A percentile compares a stretch with the other conserved stretches of the same genome.
These are phyloP conservation scores for Rhododendron vialii DNA, from an alignment of 148 eudicot species.

Conservation along the genomic window DNA sequence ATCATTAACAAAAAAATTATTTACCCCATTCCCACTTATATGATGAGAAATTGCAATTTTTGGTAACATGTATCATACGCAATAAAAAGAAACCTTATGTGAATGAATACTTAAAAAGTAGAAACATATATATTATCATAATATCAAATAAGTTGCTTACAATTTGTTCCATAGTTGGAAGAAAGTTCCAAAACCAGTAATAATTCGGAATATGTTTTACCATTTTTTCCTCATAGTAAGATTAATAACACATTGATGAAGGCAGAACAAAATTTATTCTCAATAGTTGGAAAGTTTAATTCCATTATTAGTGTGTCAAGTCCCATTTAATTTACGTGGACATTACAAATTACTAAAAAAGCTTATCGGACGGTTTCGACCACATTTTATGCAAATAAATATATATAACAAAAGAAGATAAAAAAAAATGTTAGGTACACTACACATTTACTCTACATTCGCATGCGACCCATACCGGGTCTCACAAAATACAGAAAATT, in stretches of 20 bases:
- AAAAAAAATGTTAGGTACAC: no score
- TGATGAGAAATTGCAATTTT: no score
- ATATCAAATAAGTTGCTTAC: background rate
- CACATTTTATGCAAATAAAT: no score
- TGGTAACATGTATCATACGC: no score
- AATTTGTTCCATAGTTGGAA: background rate
- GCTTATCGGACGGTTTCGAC: background rate
- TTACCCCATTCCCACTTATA: no score
- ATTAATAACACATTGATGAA: background rate
- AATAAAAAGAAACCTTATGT: no score
- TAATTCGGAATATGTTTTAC: background rate
- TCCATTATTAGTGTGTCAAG: background rate
- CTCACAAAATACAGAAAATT: no score
- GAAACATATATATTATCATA: no score
- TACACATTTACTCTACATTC: no score
- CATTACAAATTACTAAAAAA: background rate
- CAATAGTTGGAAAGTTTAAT: background rate
- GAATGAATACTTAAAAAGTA: no score
- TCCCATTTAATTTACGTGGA: background rate
- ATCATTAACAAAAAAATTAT: no score
- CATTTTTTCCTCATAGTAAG: background rate
- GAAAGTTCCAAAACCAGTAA: background rate
- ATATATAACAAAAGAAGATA: no score
- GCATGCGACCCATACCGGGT: rapidly evolving
- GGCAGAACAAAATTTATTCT: background rate